Percentiles rank a stretch among this genome's conserved stretches.
phyloP scores from a whole-genome alignment of 306 rosid genomes.

The Malus asiatica region DNA sequence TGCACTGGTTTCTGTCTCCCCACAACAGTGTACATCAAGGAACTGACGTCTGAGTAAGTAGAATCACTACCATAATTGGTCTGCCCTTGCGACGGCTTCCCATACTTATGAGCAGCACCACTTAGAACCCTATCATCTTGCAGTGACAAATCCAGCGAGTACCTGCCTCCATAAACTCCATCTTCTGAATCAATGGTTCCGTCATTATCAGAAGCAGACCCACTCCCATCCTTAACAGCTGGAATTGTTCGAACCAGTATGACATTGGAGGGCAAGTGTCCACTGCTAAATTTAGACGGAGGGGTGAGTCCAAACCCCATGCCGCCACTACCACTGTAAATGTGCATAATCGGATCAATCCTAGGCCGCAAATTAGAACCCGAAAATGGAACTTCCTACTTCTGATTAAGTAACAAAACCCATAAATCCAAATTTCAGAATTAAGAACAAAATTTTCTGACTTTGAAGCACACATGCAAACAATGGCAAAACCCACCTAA shows the following conservation, averaged over 20 bases:
- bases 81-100: slow-evolving; percentile 29
- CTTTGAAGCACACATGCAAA: not conserved
- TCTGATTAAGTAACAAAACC: slow-evolving; percentile 31
- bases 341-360: slow-evolving; percentile 45
- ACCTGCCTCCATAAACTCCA: slow-evolving; percentile 55
- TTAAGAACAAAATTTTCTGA: not conserved
- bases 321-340: slow-evolving; percentile 33
- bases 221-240: slow-evolving; percentile 35
- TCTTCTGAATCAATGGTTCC: slow-evolving; percentile 58
- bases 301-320: slow-evolving; percentile 79
- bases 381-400: slow-evolving; percentile 40
- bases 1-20: no score
- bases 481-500: no score
- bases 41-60: no score
- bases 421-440: not conserved
- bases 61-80: not conserved
- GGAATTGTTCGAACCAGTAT: slow-evolving; percentile 36
- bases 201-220: slow-evolving; percentile 59
- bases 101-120: not conserved
- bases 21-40: no score
- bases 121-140: slow-evolving; percentile 39
- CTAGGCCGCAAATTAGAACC: slow-evolving; percentile 40
- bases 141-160: slow-evolving; percentile 78
- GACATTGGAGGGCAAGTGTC: slow-evolving; percentile 66
- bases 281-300: slow-evolving; percentile 77